Evolutionary conservation across 2,329 filamentous ascomycete species (phyloP), one percentile per base, ranked within the genome.

Genomic region (Cercospora berteroae): DNA sequence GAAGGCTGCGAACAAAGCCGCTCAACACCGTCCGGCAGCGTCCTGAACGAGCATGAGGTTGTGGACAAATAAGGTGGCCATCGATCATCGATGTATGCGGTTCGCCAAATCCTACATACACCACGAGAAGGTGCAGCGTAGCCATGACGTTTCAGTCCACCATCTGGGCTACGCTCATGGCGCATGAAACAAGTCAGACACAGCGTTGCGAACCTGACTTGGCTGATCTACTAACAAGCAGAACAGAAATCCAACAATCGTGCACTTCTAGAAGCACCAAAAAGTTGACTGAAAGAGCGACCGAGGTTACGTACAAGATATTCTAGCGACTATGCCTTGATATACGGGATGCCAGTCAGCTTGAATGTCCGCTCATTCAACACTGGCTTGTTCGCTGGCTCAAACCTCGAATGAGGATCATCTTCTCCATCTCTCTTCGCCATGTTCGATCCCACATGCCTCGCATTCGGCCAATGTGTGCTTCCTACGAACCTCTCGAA

Each of bases 321-420:
- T 23, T 13, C 20, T 13, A 31, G 25, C 33, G n/a, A 50, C 61
- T 64, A 57, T 27, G 67, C 69, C 52, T 73, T 69, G 63, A 79
- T 80, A 66, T 84, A 85, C 10, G 83, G 82, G 67, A 84, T 83
- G 2, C 83, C 83, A 1, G 82, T 84, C 62, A 84, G 70, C 70
- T 79, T 82, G 71, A 80, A 83, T 0, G 79, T 80, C 25, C 81
- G 69, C 74, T 83, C 81, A 65, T 74, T 74, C 33, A 84, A 69
- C 23, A 75, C 65, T 0, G 80, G 78, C 67, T 81, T 80, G 56
- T 81, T 79, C 1, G 80, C 69, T 0, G 82, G 81, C 69, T 76
- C 73, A 12, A 76, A 73, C 16, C 80, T 75, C 39, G 80, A 80
- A 67, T 80, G 72, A 12, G 74, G 73, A 61, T 78, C 74, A 4